phyloP scores from a whole-genome alignment of 257 asterid genomes.

The Phtheirospermum japonicum region DNA sequence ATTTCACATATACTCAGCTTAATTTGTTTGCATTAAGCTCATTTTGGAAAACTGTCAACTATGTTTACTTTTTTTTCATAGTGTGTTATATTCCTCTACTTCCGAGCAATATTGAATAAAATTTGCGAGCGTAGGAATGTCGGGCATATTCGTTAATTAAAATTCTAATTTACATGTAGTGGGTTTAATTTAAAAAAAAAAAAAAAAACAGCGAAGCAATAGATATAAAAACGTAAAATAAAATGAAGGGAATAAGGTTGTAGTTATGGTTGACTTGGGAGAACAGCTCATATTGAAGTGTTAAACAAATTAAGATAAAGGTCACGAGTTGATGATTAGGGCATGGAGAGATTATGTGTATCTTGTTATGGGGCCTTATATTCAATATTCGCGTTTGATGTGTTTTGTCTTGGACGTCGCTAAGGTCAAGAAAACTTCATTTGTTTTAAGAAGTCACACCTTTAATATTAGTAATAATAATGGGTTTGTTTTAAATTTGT shows the following conservation, averaged over 20 bases:
- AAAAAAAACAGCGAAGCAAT: slow-evolving; percentile 42
- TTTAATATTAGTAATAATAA: no score
- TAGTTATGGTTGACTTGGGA: slow-evolving; percentile 55
- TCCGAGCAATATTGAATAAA: slow-evolving; percentile 20
- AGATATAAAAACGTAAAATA: slow-evolving; percentile 1
- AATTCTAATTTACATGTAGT: slow-evolving; percentile 20
- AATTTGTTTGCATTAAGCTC: no score
- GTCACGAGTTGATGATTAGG: slow-evolving; percentile 44
- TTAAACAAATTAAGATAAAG: slow-evolving; percentile 27
- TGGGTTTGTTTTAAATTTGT: no score
- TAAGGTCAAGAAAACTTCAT: not conserved
- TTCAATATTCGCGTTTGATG: slow-evolving; percentile 11
- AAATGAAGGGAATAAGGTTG: slow-evolving; percentile 24
- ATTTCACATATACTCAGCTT: no score
- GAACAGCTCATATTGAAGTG: slow-evolving; percentile 47
- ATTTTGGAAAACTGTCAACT: no score
- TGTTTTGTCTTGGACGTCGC: slow-evolving; percentile 34
- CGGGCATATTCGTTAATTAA: slow-evolving; percentile 11
- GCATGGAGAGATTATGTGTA: slow-evolving; percentile 52
- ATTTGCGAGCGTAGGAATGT: slow-evolving; percentile 11
- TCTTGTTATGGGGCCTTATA: slow-evolving; percentile 58
- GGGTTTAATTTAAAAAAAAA: slow-evolving; percentile 21
- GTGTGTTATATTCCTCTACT: not conserved
- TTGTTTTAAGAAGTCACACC: slow-evolving; percentile 31
- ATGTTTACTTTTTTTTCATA: no score